These are phyloP conservation scores for Globisporangium nagaii DNA, from an alignment of 352 stramenopile genomes.

Conservation along the genomic window DNA sequence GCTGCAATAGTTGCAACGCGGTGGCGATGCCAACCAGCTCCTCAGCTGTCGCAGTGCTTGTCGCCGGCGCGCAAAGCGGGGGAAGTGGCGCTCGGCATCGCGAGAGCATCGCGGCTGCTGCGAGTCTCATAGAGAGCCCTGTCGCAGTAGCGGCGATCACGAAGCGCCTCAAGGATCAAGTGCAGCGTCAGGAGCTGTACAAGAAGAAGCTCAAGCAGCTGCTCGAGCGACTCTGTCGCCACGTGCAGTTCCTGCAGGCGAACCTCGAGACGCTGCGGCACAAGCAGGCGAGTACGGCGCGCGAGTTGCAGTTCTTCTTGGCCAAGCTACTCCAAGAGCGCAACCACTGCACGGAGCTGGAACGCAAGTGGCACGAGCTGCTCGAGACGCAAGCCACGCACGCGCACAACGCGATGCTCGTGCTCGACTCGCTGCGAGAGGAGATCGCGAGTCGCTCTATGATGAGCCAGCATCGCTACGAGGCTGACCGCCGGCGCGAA, in stretches of 20 bases:
- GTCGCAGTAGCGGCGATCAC: neutral
- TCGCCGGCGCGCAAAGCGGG: neutral
- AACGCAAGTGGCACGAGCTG: constrained; percentile 21
- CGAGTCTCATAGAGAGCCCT: neutral
- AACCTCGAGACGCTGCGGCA: constrained; percentile 27
- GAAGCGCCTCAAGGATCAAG: constrained; percentile 30
- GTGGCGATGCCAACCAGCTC: neutral
- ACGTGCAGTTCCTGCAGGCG: constrained; percentile 30
- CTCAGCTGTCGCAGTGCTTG: neutral
- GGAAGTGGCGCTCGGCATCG: constrained; percentile 6
- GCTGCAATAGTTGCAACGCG: neutral
- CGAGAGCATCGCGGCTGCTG: constrained; percentile 2
- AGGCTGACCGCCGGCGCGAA: constrained; percentile 41
- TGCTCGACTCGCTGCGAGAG: constrained; percentile 42
- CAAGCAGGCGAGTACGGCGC: constrained; percentile 15
- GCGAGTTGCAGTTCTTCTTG: constrained; percentile 29
- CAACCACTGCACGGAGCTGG: constrained; percentile 26
- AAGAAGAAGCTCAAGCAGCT: constrained; percentile 49
- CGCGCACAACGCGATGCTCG: constrained; percentile 19
- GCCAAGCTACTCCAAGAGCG: constrained; percentile 30
- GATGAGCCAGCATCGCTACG: constrained; percentile 30
- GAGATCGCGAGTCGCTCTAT: constrained; percentile 40
- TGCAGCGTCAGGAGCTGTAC: constrained; percentile 42
- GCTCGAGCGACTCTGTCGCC: constrained; percentile 30
- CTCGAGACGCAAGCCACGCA: constrained; percentile 17